A percentile compares a stretch with the other conserved stretches of the same genome.
Conservation (phyloP, 441 rosid genomes). For the Euphorbia schlechtendalii region DNA sequence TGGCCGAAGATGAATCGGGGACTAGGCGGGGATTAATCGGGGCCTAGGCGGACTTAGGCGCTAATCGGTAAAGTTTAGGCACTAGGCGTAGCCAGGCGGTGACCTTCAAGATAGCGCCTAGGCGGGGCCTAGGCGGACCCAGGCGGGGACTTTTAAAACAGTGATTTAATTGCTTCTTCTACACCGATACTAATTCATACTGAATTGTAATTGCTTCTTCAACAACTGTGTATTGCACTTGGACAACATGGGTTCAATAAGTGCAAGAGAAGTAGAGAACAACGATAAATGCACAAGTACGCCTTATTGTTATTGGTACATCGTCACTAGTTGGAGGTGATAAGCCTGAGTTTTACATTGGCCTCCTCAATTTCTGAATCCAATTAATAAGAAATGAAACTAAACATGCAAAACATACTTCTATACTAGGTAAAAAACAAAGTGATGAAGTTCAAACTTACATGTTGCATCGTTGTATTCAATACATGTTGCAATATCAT, state of each 20-base stretch:
- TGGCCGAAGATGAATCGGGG: no score
- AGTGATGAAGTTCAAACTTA: conserved; percentile 26
- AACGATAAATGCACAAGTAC: background rate
- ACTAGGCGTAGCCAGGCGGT: no score
- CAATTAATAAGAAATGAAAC: conserved; percentile 1
- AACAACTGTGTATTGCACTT: background rate
- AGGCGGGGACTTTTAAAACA: no score
- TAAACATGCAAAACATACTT: background rate
- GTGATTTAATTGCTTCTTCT: no score
- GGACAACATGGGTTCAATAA: background rate
- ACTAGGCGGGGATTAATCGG: no score
- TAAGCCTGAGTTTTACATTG: background rate
- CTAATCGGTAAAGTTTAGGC: no score
- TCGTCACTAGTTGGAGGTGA: background rate
- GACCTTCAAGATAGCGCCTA: no score
- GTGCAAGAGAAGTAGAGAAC: background rate
- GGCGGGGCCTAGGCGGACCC: no score
- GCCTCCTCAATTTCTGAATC: background rate
- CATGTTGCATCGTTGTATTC: conserved; percentile 51
- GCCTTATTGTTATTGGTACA: background rate
- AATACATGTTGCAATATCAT: conserved; percentile 56
- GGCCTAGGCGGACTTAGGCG: no score
- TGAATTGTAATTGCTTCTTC: no score
- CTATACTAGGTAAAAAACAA: background rate
- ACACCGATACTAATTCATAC: no score